These are phyloP conservation scores for Leishmania tarentolae DNA, from an alignment of 208 protist species.

Conservation along the genomic window DNA sequence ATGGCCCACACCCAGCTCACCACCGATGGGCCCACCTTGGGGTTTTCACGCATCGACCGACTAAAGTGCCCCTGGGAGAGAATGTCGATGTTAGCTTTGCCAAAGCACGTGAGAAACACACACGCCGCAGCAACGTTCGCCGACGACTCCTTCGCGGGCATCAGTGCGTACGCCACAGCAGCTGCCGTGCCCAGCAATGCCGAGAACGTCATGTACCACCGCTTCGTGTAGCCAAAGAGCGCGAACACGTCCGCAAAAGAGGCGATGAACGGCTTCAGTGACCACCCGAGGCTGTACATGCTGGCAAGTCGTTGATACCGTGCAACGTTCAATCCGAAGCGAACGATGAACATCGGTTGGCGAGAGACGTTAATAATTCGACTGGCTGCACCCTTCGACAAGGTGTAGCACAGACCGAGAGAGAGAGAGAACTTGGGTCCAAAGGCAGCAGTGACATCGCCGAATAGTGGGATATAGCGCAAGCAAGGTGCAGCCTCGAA, in stretches of 20 bases:
- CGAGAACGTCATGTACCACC: conserved; percentile 50
- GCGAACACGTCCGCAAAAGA: conserved; percentile 43
- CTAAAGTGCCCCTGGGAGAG: conserved; percentile 65
- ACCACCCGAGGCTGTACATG: conserved; percentile 43
- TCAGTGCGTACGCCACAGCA: conserved; percentile 34
- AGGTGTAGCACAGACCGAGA: conserved; percentile 36
- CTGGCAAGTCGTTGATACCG: conserved; percentile 45
- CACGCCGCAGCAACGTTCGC: conserved; percentile 33
- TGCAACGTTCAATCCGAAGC: conserved; percentile 22
- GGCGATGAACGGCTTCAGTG: conserved; percentile 50
- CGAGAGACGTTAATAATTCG: conserved; percentile 38
- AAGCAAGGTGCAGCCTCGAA: conserved; percentile 23
- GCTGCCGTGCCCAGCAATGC: conserved; percentile 25
- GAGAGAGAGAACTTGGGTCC: conserved; percentile 38
- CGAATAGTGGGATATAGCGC: conserved; percentile 42
- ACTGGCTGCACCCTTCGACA: conserved; percentile 42
- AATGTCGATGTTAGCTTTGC: conserved; percentile 48
- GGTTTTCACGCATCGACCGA: conserved; percentile 41
- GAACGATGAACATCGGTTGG: conserved; percentile 49
- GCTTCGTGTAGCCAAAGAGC: conserved; percentile 57
- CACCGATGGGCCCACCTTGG: conserved; percentile 33
- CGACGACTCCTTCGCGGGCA: conserved; percentile 33
- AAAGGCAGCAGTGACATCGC: conserved; percentile 37
- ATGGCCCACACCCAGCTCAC: conserved; percentile 55
- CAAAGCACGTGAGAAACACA: conserved; percentile 44